A percentile compares a stretch with the other conserved stretches of the same genome.
phyloP scores from a whole-genome alignment of 129 eudicot genomes.

The Rutidosis leptorrhynchoides region DNA sequence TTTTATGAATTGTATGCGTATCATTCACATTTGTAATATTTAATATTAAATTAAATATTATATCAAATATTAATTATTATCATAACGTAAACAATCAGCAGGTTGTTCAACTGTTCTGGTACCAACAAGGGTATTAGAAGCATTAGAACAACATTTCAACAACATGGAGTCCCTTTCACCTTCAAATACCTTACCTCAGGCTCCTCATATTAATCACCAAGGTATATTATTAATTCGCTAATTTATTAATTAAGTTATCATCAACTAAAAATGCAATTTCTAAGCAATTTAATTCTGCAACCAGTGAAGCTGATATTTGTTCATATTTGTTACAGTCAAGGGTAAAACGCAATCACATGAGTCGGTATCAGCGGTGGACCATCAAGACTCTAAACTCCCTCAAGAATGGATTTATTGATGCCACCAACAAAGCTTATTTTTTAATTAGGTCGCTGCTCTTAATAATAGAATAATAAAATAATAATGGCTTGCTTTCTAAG shows the following conservation, averaged over 20 bases:
- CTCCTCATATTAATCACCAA: constrained; percentile 8
- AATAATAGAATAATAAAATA: no score
- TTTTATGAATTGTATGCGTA: no score
- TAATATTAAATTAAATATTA: neutral
- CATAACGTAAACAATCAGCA: constrained; percentile 1
- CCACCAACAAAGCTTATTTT: neutral
- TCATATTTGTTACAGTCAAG: constrained; percentile 19
- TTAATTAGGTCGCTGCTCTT: neutral
- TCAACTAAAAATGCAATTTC: neutral
- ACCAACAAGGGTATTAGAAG: constrained; percentile 55
- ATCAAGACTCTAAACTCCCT: constrained; percentile 42
- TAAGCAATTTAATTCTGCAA: neutral
- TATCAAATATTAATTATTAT: neutral
- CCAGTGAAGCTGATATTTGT: neutral
- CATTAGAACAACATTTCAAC: constrained; percentile 50
- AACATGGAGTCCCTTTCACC: constrained; percentile 34
- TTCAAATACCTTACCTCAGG: constrained; percentile 15
- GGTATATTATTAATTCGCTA: constrained; percentile 14
- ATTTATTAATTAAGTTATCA: no score
- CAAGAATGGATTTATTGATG: constrained; percentile 62
- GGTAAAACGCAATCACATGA: constrained; percentile 22
- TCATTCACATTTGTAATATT: no score
- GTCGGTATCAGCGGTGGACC: constrained; percentile 19
- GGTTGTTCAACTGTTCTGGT: constrained; percentile 54
- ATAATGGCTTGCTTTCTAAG: constrained; percentile 12